Percentiles rank a stretch among this genome's conserved stretches.
phyloP scores from a whole-genome alignment of 805 yeast genomes.

The Lipomyces starkeyi region DNA sequence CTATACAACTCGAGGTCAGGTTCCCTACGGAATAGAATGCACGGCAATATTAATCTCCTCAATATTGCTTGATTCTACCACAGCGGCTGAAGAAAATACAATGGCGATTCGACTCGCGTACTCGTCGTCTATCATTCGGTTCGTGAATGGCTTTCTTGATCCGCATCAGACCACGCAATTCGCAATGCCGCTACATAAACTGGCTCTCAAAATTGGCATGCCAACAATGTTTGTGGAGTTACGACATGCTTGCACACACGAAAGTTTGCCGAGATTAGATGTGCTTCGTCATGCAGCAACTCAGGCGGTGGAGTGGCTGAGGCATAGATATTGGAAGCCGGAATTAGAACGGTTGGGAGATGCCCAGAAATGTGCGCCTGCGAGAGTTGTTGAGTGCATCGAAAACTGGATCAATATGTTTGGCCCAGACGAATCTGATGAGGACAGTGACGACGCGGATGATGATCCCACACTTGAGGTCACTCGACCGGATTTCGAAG shows the following conservation, averaged over 20 bases:
- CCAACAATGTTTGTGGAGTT: conserved; percentile 88
- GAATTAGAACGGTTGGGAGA: conserved; percentile 15
- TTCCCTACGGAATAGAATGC: conserved; percentile 75
- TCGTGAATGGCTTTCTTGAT: conserved; percentile 90
- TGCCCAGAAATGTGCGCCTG: not conserved
- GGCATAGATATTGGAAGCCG: conserved; percentile 69
- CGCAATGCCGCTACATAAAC: conserved; percentile 76
- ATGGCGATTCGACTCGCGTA: conserved; percentile 59
- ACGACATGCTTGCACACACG: conserved; percentile 92
- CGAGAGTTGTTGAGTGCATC: not conserved
- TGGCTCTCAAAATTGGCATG: conserved; percentile 71
- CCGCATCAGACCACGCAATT: conserved; percentile 78
- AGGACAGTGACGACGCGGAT: not conserved
- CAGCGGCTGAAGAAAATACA: conserved; percentile 42
- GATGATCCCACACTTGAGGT: not conserved
- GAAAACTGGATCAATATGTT: not conserved
- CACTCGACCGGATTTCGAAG: not conserved
- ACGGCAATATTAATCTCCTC: conserved; percentile 66
- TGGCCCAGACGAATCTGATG: not conserved
- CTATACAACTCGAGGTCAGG: conserved; percentile 61
- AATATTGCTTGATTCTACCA: conserved; percentile 51
- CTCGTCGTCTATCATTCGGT: conserved; percentile 43
- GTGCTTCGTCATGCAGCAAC: conserved; percentile 65
- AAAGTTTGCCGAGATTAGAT: conserved; percentile 71
- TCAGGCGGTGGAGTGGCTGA: conserved; percentile 77